These are phyloP conservation scores for Herpetomonas tarakana DNA, from an alignment of 208 protist genomes.

Conservation along the genomic window DNA sequence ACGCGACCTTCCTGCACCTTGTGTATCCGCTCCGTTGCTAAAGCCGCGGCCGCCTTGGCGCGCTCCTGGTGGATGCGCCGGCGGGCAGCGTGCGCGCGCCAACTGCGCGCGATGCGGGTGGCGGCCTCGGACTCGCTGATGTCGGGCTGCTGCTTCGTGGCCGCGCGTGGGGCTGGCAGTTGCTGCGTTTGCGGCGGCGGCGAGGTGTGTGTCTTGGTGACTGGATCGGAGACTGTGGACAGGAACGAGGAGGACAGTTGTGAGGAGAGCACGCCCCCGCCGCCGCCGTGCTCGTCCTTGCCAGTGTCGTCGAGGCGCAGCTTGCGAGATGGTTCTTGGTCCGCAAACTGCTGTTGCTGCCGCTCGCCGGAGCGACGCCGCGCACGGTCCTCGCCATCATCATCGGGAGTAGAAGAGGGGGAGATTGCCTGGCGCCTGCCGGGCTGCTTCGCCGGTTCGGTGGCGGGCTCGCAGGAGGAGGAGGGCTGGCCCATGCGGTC, in stretches of 20 bases:
- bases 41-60: conserved; percentile 8
- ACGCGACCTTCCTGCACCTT: conserved; percentile 26
- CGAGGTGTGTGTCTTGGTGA: no score
- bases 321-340: background rate
- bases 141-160: no score
- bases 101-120: background rate
- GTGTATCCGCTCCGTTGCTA: conserved; percentile 17
- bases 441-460: background rate
- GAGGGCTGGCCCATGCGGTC: no score
- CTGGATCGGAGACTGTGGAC: no score
- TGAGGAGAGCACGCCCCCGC: no score
- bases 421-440: background rate
- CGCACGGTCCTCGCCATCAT: no score
- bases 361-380: background rate
- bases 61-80: conserved; percentile 3
- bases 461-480: background rate
- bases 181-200: no score
- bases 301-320: background rate
- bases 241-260: no score
- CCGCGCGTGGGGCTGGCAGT: no score
- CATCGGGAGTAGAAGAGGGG: no score
- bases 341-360: no score
- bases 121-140: background rate
- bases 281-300: no score
- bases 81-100: background rate